A percentile compares a stretch with the other conserved stretches of the same genome.
Evolutionary conservation across 495 filamentous ascomycete genomes (phyloP).

Genomic region (Halenospora varia): DNA sequence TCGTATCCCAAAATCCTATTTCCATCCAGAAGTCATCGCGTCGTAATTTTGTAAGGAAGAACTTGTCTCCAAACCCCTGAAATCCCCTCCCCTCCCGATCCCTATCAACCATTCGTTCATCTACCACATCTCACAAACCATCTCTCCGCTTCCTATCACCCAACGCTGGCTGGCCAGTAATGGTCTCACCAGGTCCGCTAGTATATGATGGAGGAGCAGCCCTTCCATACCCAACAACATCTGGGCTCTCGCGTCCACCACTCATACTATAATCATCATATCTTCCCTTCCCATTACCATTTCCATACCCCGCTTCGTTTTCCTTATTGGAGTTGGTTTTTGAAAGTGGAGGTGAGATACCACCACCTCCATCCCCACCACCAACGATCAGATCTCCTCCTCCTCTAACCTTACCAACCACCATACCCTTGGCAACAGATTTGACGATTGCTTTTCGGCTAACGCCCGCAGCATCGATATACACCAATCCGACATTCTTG

Average conservation of each 20-base stretch:
- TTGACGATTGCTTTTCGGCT: slow-evolving; percentile 85
- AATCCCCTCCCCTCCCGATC: neutral
- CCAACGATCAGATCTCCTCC: slow-evolving; percentile 86
- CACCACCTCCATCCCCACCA: slow-evolving; percentile 62
- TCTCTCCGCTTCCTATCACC: neutral
- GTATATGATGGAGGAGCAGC: slow-evolving; percentile 28
- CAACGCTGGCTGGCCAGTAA: slow-evolving; percentile 15
- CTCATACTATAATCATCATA: slow-evolving; percentile 25
- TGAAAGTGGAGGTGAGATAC: neutral
- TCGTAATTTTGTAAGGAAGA: too few relatives aligned
- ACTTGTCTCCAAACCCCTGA: too few relatives aligned
- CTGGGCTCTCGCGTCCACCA: slow-evolving; percentile 22
- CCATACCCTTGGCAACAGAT: slow-evolving; percentile 96
- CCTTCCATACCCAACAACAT: slow-evolving; percentile 34
- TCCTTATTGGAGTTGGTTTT: slow-evolving; percentile 12
- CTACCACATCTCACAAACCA: neutral
- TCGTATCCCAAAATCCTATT: too few relatives aligned
- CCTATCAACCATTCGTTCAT: neutral
- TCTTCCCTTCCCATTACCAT: too few relatives aligned
- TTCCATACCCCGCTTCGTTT: slow-evolving; percentile 16
- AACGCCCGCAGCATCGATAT: slow-evolving; percentile 93
- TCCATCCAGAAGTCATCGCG: too few relatives aligned
- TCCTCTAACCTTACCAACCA: slow-evolving; percentile 80
- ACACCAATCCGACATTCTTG: slow-evolving; percentile 96
- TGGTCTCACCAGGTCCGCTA: slow-evolving; percentile 31